phyloP scores from a whole-genome alignment of 1,284 basidiomycete genomes.

The Ganoderma leucocontextum region DNA sequence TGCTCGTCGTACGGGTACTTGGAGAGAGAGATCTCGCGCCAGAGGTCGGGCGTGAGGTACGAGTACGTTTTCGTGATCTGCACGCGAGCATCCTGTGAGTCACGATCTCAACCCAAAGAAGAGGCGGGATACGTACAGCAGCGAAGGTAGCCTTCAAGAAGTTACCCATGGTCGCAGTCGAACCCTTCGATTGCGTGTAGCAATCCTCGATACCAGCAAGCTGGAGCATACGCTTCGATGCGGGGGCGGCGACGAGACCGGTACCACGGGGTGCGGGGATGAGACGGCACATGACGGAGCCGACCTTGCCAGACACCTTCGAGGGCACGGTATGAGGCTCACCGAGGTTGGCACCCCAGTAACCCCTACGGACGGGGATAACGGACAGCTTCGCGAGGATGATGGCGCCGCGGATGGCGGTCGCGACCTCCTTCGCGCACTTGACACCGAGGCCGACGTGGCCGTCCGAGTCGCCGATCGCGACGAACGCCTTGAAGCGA shows the following conservation, averaged over 20 bases:
- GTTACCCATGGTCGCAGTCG: slow-evolving; percentile 99
- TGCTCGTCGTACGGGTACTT: slow-evolving; percentile 95
- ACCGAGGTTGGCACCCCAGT: slow-evolving; percentile 99
- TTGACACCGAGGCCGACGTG: slow-evolving; percentile 99
- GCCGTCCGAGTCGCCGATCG: slow-evolving; percentile 98
- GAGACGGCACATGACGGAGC: slow-evolving; percentile 99
- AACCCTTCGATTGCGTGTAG: slow-evolving; percentile 97
- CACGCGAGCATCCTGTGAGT: slow-evolving; percentile 11
- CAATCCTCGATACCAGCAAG: slow-evolving; percentile 96
- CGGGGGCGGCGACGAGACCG: slow-evolving; percentile 99
- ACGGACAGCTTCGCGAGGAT: slow-evolving; percentile 96
- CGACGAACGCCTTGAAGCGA: slow-evolving; percentile 99
- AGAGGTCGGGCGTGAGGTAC: slow-evolving; percentile 98
- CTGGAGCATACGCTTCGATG: slow-evolving; percentile 96
- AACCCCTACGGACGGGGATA: slow-evolving; percentile 96
- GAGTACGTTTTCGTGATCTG: slow-evolving; percentile 97
- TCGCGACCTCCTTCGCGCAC: slow-evolving; percentile 99
- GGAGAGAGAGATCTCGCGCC: slow-evolving; percentile 93
- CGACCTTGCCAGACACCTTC: slow-evolving; percentile 98
- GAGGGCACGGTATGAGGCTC: slow-evolving; percentile 99
- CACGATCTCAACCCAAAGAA: not conserved
- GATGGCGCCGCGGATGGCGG: slow-evolving; percentile 98
- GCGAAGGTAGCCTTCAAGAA: slow-evolving; percentile 99
- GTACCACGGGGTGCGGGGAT: slow-evolving; percentile 99
- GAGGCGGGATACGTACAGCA: slow-evolving; percentile 68